phyloP scores from a whole-genome alignment of 163 green algal species.

The Smithsoniella earleae region DNA sequence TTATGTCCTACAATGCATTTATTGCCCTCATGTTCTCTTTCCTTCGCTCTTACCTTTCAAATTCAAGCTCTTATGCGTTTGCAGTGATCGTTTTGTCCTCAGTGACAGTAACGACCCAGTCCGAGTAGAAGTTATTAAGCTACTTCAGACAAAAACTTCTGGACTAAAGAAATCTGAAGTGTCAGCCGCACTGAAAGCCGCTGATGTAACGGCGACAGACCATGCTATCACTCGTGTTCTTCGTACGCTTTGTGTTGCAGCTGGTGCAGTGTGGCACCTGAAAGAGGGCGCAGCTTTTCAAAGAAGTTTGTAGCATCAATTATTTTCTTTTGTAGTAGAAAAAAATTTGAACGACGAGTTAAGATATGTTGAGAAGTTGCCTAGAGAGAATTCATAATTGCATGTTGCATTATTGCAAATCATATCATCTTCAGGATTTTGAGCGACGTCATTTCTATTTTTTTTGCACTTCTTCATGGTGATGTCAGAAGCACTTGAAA shows the following conservation, averaged over 20 bases:
- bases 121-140: background rate
- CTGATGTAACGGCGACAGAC: background rate
- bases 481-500: too few relatives aligned
- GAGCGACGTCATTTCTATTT: background rate
- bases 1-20: too few relatives aligned
- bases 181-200: background rate
- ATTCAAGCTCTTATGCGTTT: too few relatives aligned
- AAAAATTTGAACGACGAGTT: background rate
- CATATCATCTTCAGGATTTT: background rate
- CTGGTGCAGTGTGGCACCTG: conserved; percentile 15
- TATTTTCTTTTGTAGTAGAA: background rate
- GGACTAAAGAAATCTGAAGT: conserved; percentile 8
- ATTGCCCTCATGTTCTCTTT: too few relatives aligned
- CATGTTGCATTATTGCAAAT: background rate
- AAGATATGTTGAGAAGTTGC: too few relatives aligned
- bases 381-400: background rate
- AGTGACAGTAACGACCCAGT: background rate
- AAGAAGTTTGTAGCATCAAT: background rate
- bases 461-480: too few relatives aligned
- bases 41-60: too few relatives aligned
- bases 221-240: conserved; percentile 1
- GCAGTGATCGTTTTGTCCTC: conserved; percentile 4
- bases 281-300: conserved; percentile 21
- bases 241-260: conserved; percentile 5
- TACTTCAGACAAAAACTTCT: background rate